phyloP scores from a whole-genome alignment of 106 monocot species.

The Posidonia australis region DNA sequence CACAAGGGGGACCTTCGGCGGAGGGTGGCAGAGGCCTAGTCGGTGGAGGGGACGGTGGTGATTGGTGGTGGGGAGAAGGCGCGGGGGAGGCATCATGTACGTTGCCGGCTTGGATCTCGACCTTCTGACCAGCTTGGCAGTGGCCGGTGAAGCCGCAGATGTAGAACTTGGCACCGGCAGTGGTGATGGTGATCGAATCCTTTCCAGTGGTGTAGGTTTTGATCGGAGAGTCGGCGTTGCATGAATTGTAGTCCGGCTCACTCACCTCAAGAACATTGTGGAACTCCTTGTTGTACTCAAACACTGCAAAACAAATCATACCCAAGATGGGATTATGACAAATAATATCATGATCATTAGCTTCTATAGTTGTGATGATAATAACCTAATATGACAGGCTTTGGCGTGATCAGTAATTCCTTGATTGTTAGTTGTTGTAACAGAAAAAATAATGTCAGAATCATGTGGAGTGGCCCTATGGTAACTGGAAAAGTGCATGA shows the following conservation, averaged over 20 bases:
- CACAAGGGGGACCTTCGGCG: too few species aligned
- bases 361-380: not conserved
- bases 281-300: constrained; percentile 43
- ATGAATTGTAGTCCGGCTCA: constrained; percentile 27
- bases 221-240: constrained; percentile 19
- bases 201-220: constrained; percentile 40
- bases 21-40: not conserved
- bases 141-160: constrained; percentile 56
- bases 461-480: too few species aligned
- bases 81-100: too few species aligned
- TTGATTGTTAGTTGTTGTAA: too few species aligned
- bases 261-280: constrained; percentile 60
- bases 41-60: not conserved
- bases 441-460: too few species aligned
- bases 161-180: constrained; percentile 41
- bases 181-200: constrained; percentile 40
- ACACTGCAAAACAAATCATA: constrained; percentile 26
- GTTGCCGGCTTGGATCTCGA: constrained; percentile 18
- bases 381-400: not conserved
- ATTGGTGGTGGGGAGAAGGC: too few species aligned
- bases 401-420: too few species aligned
- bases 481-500: too few species aligned
- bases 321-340: not conserved
- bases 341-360: not conserved
- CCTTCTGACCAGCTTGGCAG: constrained; percentile 47